Conservation (phyloP, 306 rosid genomes). For the Lagenaria siceraria region DNA sequence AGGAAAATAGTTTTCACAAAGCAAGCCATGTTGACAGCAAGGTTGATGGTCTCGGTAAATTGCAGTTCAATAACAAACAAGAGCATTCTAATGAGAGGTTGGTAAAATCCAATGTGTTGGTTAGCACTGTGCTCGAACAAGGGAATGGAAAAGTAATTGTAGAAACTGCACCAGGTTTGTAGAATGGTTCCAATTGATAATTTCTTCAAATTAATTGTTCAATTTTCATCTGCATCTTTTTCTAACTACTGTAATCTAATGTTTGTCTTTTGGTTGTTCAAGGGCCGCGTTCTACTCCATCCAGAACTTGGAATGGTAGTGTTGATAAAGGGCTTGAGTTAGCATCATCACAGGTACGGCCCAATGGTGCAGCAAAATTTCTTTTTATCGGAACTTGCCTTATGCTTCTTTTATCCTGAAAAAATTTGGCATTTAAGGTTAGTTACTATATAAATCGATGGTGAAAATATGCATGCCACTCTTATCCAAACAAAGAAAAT, state of each 20-base stretch:
- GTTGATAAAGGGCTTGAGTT: conserved; percentile 5
- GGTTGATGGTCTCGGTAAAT: conserved; percentile 43
- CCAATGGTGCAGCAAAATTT: neutral
- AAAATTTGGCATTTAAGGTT: neutral
- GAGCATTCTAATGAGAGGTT: conserved; percentile 33
- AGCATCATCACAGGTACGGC: conserved; percentile 47
- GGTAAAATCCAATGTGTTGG: conserved; percentile 22
- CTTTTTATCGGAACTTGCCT: conserved; percentile 4
- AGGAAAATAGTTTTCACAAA: conserved; percentile 41
- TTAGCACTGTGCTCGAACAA: conserved; percentile 37
- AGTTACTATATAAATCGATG: neutral
- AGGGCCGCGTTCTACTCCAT: conserved; percentile 36
- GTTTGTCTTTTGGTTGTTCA: conserved; percentile 7
- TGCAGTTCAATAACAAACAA: conserved; percentile 36
- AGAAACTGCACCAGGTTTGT: conserved; percentile 60
- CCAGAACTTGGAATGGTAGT: conserved; percentile 31
- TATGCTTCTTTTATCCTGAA: neutral
- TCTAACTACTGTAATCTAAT: conserved; percentile 2
- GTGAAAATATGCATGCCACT: neutral
- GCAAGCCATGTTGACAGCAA: conserved; percentile 21
- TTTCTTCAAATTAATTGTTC: neutral
- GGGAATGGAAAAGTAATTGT: conserved; percentile 32
- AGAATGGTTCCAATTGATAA: conserved; percentile 1
- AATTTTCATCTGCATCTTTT: neutral
- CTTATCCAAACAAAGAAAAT: neutral